Conservation (phyloP, 2,329 filamentous ascomycete species). For the Talaromyces sp. region DNA sequence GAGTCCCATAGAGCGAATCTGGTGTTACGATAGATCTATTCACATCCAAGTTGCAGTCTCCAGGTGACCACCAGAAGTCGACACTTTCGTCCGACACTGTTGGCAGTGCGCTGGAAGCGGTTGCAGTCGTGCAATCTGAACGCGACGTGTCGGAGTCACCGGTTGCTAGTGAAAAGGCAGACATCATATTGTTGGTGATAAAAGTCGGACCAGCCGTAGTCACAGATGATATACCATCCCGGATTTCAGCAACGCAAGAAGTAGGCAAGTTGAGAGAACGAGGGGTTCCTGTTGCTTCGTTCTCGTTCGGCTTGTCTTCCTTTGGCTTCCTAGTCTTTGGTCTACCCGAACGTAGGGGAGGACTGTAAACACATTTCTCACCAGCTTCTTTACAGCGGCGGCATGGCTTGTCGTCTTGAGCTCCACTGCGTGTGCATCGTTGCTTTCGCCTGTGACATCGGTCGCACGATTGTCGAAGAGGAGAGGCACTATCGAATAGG, state of each 20-base stretch:
- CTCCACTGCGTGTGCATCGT: constrained; percentile 1
- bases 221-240: neutral
- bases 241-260: neutral
- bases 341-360: constrained; percentile 1
- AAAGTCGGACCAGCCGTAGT: neutral
- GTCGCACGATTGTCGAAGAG: constrained; percentile 2
- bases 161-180: neutral
- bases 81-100: neutral
- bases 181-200: neutral
- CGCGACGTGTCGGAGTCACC: neutral
- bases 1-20: neutral
- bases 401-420: neutral
- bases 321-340: neutral
- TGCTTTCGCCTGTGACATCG: constrained; percentile 7
- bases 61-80: neutral
- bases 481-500: neutral
- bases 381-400: constrained; percentile 3
- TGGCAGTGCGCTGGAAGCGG: neutral
- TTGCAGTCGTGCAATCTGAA: neutral
- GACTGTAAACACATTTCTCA: constrained; percentile 6
- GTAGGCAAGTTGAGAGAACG: neutral
- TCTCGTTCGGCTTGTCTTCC: neutral
- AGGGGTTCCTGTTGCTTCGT: neutral
- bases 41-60: neutral
- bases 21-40: neutral